phyloP scores from a whole-genome alignment of 257 asterid genomes.

The Ehretia macrophylla region DNA sequence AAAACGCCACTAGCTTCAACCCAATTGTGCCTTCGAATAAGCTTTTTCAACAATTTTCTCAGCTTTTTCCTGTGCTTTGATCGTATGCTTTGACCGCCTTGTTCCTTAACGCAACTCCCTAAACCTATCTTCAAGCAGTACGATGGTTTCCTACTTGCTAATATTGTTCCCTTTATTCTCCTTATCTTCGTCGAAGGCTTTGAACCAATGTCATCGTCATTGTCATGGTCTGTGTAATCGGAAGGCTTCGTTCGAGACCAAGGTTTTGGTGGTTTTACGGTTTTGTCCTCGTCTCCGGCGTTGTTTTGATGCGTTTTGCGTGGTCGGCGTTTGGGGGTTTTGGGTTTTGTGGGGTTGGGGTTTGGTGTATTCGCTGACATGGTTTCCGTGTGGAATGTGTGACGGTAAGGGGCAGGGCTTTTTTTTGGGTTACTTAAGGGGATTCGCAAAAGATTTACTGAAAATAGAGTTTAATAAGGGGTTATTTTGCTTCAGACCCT shows the following conservation, averaged over 20 bases:
- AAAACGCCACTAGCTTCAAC: constrained; percentile 69
- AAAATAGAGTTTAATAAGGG: too few relatives aligned
- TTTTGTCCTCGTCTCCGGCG: too few relatives aligned
- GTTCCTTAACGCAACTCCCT: constrained; percentile 29
- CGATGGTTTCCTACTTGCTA: constrained; percentile 48
- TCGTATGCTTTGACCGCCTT: constrained; percentile 38
- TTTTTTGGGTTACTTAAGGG: too few relatives aligned
- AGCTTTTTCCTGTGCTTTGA: constrained; percentile 47
- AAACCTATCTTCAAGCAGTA: constrained; percentile 47
- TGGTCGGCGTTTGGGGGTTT: constrained; percentile 5
- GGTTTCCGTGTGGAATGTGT: too few relatives aligned
- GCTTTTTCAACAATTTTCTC: constrained; percentile 35
- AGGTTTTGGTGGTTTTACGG: too few relatives aligned
- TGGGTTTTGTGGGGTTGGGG: constrained; percentile 6
- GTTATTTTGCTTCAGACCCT: too few relatives aligned
- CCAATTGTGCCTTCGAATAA: constrained; percentile 56
- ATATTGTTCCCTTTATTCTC: too few relatives aligned
- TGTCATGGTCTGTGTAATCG: constrained; percentile 17
- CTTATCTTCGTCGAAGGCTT: constrained; percentile 20
- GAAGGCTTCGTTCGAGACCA: too few relatives aligned
- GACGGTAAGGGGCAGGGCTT: too few relatives aligned
- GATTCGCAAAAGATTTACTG: too few relatives aligned
- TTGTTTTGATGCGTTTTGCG: constrained; percentile 13
- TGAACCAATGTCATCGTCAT: too few relatives aligned
- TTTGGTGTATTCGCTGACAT: too few relatives aligned